These are phyloP conservation scores for Ruellia speciosa DNA, from an alignment of 305 asterid species.

Conservation along the genomic window DNA sequence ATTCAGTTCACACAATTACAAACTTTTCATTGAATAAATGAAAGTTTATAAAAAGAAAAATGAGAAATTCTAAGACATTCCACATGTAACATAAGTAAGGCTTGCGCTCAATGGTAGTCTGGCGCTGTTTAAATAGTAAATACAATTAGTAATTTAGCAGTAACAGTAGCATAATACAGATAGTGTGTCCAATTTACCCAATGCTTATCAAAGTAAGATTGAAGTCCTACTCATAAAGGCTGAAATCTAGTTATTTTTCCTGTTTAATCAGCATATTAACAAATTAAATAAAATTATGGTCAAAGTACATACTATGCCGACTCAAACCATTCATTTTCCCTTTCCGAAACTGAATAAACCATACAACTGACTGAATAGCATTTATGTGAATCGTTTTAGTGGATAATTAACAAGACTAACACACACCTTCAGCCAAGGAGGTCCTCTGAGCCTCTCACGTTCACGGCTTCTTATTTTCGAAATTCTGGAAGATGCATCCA, in stretches of 20 bases:
- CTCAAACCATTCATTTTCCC: conserved; percentile 1
- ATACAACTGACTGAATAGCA: conserved; percentile 9
- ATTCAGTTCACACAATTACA: conserved; percentile 17
- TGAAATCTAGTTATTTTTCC: conserved; percentile 4
- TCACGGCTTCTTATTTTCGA: conserved; percentile 87
- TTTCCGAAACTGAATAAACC: conserved; percentile 4
- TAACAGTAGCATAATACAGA: conserved; percentile 5
- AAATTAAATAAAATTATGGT: conserved; percentile 1
- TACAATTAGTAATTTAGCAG: conserved; percentile 6
- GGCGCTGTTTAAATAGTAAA: conserved; percentile 10
- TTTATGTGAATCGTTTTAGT: not conserved
- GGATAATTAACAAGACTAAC: conserved; percentile 21
- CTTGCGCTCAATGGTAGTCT: not conserved
- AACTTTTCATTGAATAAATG: conserved; percentile 6
- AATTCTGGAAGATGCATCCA: conserved; percentile 91
- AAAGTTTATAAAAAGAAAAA: conserved; percentile 12
- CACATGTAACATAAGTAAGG: conserved; percentile 6
- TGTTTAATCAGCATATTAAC: not conserved
- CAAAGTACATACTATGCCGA: not conserved
- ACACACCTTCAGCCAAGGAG: conserved; percentile 96
- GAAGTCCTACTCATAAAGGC: conserved; percentile 9
- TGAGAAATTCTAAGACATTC: conserved; percentile 3
- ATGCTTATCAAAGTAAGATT: not conserved
- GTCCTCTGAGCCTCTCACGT: conserved; percentile 89
- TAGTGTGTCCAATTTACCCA: not conserved